Evolutionary conservation across 2,329 filamentous ascomycete genomes (phyloP).

Genomic region (Fusarium sp.): DNA sequence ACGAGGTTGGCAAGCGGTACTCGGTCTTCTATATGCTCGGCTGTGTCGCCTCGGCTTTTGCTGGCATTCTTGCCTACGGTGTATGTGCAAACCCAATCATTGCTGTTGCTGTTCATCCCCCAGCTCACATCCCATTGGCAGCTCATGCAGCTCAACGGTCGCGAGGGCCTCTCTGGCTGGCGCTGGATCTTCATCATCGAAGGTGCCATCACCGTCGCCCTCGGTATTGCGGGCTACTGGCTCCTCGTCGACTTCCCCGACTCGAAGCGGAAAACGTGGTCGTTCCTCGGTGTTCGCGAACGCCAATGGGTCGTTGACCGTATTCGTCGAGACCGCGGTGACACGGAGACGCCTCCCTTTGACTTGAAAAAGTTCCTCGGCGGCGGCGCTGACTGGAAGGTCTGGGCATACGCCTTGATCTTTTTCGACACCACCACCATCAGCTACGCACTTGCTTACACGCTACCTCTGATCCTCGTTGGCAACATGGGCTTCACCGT

Average conservation of each 20-base stretch:
- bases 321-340: slow-evolving; percentile 66
- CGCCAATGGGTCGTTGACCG: slow-evolving; percentile 61
- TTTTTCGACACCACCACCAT: slow-evolving; percentile 75
- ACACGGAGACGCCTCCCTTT: slow-evolving; percentile 64
- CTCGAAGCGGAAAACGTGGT: slow-evolving; percentile 59
- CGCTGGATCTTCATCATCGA: slow-evolving; percentile 72
- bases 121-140: slow-evolving; percentile 35
- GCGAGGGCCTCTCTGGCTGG: slow-evolving; percentile 66
- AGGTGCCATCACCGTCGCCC: slow-evolving; percentile 62
- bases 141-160: slow-evolving; percentile 70
- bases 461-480: slow-evolving; percentile 77
- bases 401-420: slow-evolving; percentile 70
- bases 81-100: slow-evolving; percentile 51
- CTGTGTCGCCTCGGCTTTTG: slow-evolving; percentile 70
- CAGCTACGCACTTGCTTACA: slow-evolving; percentile 80
- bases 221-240: slow-evolving; percentile 63
- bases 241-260: slow-evolving; percentile 72
- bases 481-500: slow-evolving; percentile 70
- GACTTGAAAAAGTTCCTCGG: slow-evolving; percentile 57
- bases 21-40: slow-evolving; percentile 75
- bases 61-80: slow-evolving; percentile 75
- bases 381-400: slow-evolving; percentile 61
- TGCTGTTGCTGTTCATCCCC: not conserved
- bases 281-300: slow-evolving; percentile 63
- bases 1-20: slow-evolving; percentile 75